Percentiles rank a stretch among this genome's conserved stretches.
Conservation (phyloP, 768 basidiomycete genomes). For the Sutorius australiensis region DNA sequence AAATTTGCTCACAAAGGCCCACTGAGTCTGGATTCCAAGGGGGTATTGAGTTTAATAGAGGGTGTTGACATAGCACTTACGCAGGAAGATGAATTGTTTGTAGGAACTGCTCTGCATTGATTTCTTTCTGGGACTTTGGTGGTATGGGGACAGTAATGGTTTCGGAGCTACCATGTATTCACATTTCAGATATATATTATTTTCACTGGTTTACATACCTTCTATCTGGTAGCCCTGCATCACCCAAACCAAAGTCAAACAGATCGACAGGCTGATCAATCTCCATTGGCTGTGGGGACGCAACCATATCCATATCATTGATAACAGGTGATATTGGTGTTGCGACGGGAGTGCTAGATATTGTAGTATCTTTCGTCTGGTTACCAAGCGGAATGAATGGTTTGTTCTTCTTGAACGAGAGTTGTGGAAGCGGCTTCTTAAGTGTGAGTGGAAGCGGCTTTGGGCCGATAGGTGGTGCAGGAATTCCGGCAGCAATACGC, state of each 20-base stretch:
- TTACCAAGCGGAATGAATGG: slow-evolving; percentile 4
- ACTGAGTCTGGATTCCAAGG: slow-evolving; percentile 16
- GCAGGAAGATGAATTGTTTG: slow-evolving; percentile 22
- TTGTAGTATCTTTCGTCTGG: slow-evolving; percentile 14
- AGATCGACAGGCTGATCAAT: slow-evolving; percentile 11
- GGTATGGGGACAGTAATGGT: slow-evolving; percentile 6
- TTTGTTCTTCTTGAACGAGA: slow-evolving; percentile 45
- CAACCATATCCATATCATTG: background rate
- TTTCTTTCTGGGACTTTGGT: slow-evolving; percentile 19
- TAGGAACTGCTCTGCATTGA: slow-evolving; percentile 25
- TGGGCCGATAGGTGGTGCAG: slow-evolving; percentile 32
- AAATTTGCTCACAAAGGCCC: slow-evolving; percentile 22
- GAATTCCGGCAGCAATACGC: slow-evolving; percentile 41
- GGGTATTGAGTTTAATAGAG: background rate
- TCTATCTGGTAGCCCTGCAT: background rate
- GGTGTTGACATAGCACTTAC: slow-evolving; percentile 14
- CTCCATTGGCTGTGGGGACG: slow-evolving; percentile 24
- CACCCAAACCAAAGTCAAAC: slow-evolving; percentile 12
- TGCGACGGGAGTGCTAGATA: background rate
- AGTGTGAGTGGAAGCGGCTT: slow-evolving; percentile 29
- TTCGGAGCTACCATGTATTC: slow-evolving; percentile 3
- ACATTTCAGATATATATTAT: background rate
- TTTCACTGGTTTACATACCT: slow-evolving; percentile 11
- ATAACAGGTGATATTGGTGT: slow-evolving; percentile 7
- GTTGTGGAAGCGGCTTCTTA: slow-evolving; percentile 26